These are phyloP conservation scores for Talaromyces sp. DNA, from an alignment of 2,329 filamentous ascomycete genomes.

Conservation along the genomic window DNA sequence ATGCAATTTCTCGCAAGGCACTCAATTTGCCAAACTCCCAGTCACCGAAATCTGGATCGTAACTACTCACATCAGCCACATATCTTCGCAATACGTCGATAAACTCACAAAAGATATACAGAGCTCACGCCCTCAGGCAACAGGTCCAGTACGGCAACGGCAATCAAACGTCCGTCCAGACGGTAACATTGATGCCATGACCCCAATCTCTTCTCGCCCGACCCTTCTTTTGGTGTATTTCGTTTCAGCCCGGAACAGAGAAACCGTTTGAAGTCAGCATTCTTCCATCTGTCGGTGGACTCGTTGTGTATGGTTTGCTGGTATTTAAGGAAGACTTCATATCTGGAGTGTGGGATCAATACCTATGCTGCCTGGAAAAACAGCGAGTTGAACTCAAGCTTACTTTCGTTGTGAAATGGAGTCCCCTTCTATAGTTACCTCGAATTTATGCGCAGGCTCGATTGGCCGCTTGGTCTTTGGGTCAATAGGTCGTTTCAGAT, in stretches of 20 bases:
- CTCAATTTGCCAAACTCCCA: slow-evolving; percentile 63
- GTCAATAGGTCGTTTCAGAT: slow-evolving; percentile 43
- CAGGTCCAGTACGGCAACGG: slow-evolving; percentile 49
- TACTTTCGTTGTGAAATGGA: slow-evolving; percentile 47
- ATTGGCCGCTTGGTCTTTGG: slow-evolving; percentile 43
- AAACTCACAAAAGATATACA: slow-evolving; percentile 48
- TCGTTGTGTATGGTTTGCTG: slow-evolving; percentile 48
- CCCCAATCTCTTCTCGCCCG: slow-evolving; percentile 43
- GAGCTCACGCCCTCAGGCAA: slow-evolving; percentile 49
- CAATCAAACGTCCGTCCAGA: slow-evolving; percentile 48
- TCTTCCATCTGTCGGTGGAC: slow-evolving; percentile 42
- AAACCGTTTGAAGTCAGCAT: slow-evolving; percentile 46
- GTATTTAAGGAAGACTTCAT: slow-evolving; percentile 47
- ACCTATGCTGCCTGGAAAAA: neutral
- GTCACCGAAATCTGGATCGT: slow-evolving; percentile 58
- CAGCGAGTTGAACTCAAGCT: slow-evolving; percentile 18
- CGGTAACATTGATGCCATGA: slow-evolving; percentile 53
- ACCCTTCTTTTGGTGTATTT: slow-evolving; percentile 33
- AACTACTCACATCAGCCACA: slow-evolving; percentile 35
- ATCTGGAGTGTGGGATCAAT: slow-evolving; percentile 25
- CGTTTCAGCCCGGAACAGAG: slow-evolving; percentile 47
- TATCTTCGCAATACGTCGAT: neutral
- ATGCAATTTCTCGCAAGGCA: slow-evolving; percentile 57
- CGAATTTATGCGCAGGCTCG: slow-evolving; percentile 49
- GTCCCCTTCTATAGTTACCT: slow-evolving; percentile 48